Evolutionary conservation across 225 moss, liverwort and hornwort species (phyloP), one percentile per base, ranked within the genome.

Genomic region (Antitrichia curtipendula): DNA sequence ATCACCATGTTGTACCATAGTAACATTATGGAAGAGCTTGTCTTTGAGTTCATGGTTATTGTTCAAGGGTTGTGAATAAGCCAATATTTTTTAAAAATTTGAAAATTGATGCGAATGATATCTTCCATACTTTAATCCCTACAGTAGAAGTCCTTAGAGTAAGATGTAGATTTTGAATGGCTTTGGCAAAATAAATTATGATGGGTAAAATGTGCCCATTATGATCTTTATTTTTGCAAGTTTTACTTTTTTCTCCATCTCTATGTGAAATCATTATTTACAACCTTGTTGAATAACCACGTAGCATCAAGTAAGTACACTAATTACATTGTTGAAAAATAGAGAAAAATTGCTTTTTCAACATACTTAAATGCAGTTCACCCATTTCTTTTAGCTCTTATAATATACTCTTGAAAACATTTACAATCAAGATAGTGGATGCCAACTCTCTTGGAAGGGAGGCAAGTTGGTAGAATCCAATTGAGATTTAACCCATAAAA

Each of bases 261-360:
- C 38, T 68, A 38, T 5, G 1, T 13, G 5, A 70, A 27, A 10
- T 72, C 10, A 10, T 72, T 72, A 27, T 43, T 71, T 3, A 45
- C 45, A 72, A 45, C 27, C 3, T 72, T 72, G 29, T 3, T 28
- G 3, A 43, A 40, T 69, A 40, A 13, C 5, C 6, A 45, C 10
- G 6, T 28, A 17, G 16, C 28, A 72, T 28, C 10, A 28, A 45
- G 6, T 17, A 1, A 43, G 2, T 10, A 9, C 0, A 6, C 16
- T 28, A 9, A 1, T 47, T 0, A 0, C 10, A 45, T 72, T 10
- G 17, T 28, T 3, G 28, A 28, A 45, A 45, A 16, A 29, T 17
- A 10, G 0, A 10, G 6, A 10, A 45, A 10, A 27, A 5, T 10
- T 27, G 0, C 0, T 19, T n/a, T n/a, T n/a, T n/a, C n/a, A n/a